Percentiles rank a stretch among this genome's conserved stretches.
Evolutionary conservation across 371 early-diverging fungal species (phyloP).

Genomic region (Massospora cicadina): DNA sequence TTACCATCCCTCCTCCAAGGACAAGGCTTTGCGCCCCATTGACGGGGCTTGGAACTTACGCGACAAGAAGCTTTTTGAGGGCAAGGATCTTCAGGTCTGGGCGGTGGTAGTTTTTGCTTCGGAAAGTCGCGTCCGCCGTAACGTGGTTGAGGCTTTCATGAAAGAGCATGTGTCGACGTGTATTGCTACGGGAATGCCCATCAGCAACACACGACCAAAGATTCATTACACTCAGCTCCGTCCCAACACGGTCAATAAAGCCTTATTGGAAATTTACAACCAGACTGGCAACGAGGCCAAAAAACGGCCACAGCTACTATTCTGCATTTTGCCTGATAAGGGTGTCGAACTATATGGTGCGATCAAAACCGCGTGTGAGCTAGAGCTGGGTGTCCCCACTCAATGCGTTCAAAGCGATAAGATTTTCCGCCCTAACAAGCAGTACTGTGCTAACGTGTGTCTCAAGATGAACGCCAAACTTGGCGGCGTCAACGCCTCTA

Average conservation of each 20-base stretch:
- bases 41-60: slow-evolving; percentile 86
- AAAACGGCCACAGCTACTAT: slow-evolving; percentile 48
- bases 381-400: slow-evolving; percentile 70
- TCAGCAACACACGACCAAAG: slow-evolving; percentile 40
- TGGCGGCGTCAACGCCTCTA: slow-evolving; percentile 46
- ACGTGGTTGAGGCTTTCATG: slow-evolving; percentile 28
- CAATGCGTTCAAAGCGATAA: slow-evolving; percentile 84
- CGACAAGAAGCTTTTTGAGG: slow-evolving; percentile 60
- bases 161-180: slow-evolving; percentile 28
- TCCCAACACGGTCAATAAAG: slow-evolving; percentile 27
- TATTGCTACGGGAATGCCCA: slow-evolving; percentile 37
- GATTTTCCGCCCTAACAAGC: slow-evolving; percentile 31
- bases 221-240: slow-evolving; percentile 46
- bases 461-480: slow-evolving; percentile 58
- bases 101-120: slow-evolving; percentile 45
- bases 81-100: slow-evolving; percentile 64
- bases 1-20: slow-evolving; percentile 31
- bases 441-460: slow-evolving; percentile 48
- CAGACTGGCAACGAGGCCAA: slow-evolving; percentile 48
- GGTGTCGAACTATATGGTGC: slow-evolving; percentile 75
- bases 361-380: slow-evolving; percentile 87
- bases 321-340: slow-evolving; percentile 76
- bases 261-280: slow-evolving; percentile 23
- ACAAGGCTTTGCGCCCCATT: slow-evolving; percentile 51
- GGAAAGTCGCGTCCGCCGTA: slow-evolving; percentile 16